Evolutionary conservation across 2,329 filamentous ascomycete species (phyloP).

Genomic region (Talaromyces verruculosus): DNA sequence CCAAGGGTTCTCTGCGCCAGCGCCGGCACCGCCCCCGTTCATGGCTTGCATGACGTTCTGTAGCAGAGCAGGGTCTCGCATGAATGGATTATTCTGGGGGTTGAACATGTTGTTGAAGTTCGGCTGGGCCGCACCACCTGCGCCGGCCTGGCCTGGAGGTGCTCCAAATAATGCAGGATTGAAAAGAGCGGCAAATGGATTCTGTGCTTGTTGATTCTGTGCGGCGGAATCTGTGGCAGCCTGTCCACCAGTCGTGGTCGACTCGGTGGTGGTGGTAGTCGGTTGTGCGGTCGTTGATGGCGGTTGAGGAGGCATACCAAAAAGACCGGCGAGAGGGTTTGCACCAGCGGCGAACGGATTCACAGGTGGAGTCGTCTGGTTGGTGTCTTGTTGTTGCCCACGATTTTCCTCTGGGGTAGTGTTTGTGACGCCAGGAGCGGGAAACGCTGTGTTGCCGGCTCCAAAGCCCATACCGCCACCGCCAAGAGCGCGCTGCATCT

Average conservation of each 20-base stretch:
- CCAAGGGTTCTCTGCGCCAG: constrained; percentile 40
- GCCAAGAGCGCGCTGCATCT: constrained; percentile 70
- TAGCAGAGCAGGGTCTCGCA: constrained; percentile 61
- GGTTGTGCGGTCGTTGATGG: constrained; percentile 26
- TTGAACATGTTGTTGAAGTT: constrained; percentile 49
- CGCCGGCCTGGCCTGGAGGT: constrained; percentile 30
- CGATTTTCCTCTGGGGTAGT: constrained; percentile 64
- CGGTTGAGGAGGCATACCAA: constrained; percentile 44
- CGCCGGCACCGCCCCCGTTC: constrained; percentile 37
- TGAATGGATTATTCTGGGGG: constrained; percentile 53
- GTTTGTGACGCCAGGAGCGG: constrained; percentile 88
- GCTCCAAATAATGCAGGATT: constrained; percentile 44
- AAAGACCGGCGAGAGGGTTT: constrained; percentile 65
- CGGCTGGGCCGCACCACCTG: constrained; percentile 23
- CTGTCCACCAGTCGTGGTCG: constrained; percentile 26
- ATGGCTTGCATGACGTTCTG: constrained; percentile 56
- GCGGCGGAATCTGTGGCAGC: constrained; percentile 34
- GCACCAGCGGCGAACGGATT: constrained; percentile 36
- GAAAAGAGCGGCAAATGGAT: constrained; percentile 70
- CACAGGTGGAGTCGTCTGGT: constrained; percentile 44
- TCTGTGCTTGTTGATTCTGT: constrained; percentile 45
- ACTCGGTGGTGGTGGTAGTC: constrained; percentile 31
- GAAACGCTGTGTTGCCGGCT: constrained; percentile 62
- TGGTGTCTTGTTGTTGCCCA: constrained; percentile 27
- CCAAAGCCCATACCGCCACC: constrained; percentile 43